phyloP scores from a whole-genome alignment of 78 protist genomes.

The Speleostelium caveatum region DNA sequence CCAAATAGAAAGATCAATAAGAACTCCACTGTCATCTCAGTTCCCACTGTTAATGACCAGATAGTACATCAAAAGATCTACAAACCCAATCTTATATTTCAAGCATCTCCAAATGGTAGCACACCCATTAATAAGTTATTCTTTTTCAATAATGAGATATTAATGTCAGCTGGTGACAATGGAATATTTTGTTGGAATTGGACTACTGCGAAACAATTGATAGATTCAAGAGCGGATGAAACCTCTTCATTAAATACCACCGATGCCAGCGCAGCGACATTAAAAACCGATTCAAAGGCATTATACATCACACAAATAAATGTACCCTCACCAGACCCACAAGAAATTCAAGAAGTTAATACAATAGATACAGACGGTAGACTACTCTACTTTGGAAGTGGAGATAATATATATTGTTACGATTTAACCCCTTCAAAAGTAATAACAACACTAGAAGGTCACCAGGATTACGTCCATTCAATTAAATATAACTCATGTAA shows the following conservation, averaged over 20 bases:
- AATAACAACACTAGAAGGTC: slow-evolving; percentile 13
- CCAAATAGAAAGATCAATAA: neutral
- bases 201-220: neutral
- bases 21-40: neutral
- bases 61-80: neutral
- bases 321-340: slow-evolving; percentile 33
- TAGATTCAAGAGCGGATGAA: neutral
- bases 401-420: slow-evolving; percentile 44
- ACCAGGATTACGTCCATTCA: slow-evolving; percentile 23
- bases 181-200: slow-evolving; percentile 51
- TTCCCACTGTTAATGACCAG: neutral
- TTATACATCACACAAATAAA: neutral
- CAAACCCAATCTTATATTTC: slow-evolving; percentile 9
- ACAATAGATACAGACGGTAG: slow-evolving; percentile 28
- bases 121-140: slow-evolving; percentile 40
- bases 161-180: slow-evolving; percentile 43
- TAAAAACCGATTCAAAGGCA: neutral
- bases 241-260: neutral
- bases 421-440: neutral
- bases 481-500: slow-evolving; percentile 32
- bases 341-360: slow-evolving; percentile 47
- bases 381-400: slow-evolving; percentile 30
- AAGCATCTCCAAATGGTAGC: neutral
- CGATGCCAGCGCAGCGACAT: too few relatives aligned
- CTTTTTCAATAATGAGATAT: slow-evolving; percentile 10